A percentile compares a stretch with the other conserved stretches of the same genome.
phyloP scores from a whole-genome alignment of 2,329 filamentous ascomycete species.

The Fusarium buxicola region DNA sequence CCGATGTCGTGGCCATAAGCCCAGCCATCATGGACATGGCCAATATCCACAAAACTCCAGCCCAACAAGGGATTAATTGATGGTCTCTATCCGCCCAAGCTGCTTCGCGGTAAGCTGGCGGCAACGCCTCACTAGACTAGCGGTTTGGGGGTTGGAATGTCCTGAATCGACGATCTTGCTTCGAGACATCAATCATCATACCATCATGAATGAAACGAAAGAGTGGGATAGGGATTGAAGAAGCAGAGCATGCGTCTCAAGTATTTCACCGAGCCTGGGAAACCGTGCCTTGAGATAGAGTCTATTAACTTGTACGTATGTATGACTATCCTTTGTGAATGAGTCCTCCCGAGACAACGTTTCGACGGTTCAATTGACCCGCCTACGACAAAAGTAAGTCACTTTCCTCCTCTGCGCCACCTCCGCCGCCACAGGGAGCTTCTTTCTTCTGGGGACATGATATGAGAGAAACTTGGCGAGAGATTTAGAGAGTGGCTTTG shows the following conservation, averaged over 20 bases:
- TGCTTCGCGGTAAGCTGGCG: constrained; percentile 35
- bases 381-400: neutral
- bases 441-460: constrained; percentile 14
- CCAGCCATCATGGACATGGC: constrained; percentile 5
- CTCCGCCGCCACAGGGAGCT: constrained; percentile 22
- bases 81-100: constrained; percentile 35
- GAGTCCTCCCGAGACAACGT: constrained; percentile 19
- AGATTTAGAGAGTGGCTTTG: constrained; percentile 2
- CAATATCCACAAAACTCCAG: constrained; percentile 33
- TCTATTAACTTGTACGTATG: no score
- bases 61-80: constrained; percentile 32
- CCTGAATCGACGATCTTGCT: constrained; percentile 26
- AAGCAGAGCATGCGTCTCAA: constrained; percentile 1
- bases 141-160: constrained; percentile 28
- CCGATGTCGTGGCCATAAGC: constrained; percentile 13
- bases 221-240: neutral
- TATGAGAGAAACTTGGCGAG: neutral
- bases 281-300: no score
- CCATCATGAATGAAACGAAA: neutral
- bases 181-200: constrained; percentile 4
- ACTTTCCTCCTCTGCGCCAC: constrained; percentile 15
- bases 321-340: no score
- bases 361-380: constrained; percentile 9
- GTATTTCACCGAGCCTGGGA: neutral
- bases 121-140: constrained; percentile 29